A percentile compares a stretch with the other conserved stretches of the same genome.
These are phyloP conservation scores for Fusarium oxysporum DNA, from an alignment of 2,329 filamentous ascomycete species.

Conservation along the genomic window DNA sequence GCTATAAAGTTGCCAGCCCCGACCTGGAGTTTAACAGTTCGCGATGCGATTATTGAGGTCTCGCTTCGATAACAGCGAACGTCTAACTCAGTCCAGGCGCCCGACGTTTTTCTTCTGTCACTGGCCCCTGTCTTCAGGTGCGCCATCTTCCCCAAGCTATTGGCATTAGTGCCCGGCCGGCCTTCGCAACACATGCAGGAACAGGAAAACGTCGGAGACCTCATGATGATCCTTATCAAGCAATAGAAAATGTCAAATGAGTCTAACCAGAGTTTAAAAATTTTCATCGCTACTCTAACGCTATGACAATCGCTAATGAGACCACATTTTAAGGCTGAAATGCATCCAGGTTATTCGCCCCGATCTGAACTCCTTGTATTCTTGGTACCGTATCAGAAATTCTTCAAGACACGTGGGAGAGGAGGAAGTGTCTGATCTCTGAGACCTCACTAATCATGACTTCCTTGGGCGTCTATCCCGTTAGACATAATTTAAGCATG, in stretches of 20 bases:
- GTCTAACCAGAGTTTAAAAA: not conserved
- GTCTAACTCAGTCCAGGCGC: not conserved
- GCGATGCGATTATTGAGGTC: not conserved
- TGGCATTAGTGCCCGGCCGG: not conserved
- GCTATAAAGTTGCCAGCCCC: not conserved
- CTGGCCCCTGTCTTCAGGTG: not conserved
- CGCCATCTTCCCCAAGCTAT: not conserved
- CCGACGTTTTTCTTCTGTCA: not conserved
- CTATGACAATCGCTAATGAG: conserved; percentile 17
- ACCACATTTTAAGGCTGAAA: conserved; percentile 3
- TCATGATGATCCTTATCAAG: not conserved
- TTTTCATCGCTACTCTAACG: not conserved
- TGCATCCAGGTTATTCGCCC: not conserved
- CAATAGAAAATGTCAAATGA: not conserved
- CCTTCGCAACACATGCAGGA: not conserved
- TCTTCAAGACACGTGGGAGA: conserved; percentile 1
- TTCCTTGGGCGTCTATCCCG: not conserved
- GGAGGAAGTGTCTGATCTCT: not conserved
- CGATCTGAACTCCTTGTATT: conserved; percentile 3
- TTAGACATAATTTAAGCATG: conserved; percentile 6
- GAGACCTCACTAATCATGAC: not conserved
- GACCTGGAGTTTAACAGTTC: not conserved
- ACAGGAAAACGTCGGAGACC: not conserved
- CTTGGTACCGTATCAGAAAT: not conserved
- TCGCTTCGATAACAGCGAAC: not conserved